phyloP scores from a whole-genome alignment of 768 basidiomycete species.

The Rhodotorula toruloides region DNA sequence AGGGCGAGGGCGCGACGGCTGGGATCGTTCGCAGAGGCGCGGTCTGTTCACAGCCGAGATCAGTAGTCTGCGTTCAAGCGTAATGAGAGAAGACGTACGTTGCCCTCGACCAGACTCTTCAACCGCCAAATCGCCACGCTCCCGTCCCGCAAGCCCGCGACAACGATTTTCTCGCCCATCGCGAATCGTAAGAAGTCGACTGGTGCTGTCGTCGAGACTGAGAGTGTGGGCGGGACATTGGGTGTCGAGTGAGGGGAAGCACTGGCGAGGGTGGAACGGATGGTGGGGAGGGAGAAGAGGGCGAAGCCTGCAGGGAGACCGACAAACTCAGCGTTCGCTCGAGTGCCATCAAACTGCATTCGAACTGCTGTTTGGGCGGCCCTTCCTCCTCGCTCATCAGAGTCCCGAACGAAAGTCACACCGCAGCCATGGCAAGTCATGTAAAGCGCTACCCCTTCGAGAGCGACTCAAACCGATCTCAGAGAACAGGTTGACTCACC shows the following conservation, averaged over 20 bases:
- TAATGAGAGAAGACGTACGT: conserved; percentile 2
- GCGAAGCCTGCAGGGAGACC: conserved; percentile 37
- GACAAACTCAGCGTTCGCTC: not conserved
- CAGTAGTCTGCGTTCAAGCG: not conserved
- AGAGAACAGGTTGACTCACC: conserved; percentile 4
- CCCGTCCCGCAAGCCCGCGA: conserved; percentile 32
- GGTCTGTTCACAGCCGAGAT: not conserved
- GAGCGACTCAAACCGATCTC: too few relatives aligned
- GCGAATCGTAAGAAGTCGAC: conserved; percentile 41
- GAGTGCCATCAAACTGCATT: too few relatives aligned
- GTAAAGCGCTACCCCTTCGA: too few relatives aligned
- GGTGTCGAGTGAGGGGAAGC: conserved; percentile 22
- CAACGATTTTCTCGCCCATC: conserved; percentile 33
- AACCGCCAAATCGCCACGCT: conserved; percentile 30
- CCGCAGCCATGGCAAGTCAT: too few relatives aligned
- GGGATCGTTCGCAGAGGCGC: conserved; percentile 27
- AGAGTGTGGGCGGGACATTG: not conserved
- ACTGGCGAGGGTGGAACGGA: conserved; percentile 16
- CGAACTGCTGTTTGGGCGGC: too few relatives aligned
- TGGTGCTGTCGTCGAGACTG: not conserved
- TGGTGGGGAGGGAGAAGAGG: conserved; percentile 30
- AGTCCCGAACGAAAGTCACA: too few relatives aligned
- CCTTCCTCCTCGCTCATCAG: too few relatives aligned
- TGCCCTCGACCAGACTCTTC: conserved; percentile 30
- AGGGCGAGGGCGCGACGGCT: not conserved